Conservation (phyloP, 805 yeast species). For the Zygosaccharomyces kombuchaensis region DNA sequence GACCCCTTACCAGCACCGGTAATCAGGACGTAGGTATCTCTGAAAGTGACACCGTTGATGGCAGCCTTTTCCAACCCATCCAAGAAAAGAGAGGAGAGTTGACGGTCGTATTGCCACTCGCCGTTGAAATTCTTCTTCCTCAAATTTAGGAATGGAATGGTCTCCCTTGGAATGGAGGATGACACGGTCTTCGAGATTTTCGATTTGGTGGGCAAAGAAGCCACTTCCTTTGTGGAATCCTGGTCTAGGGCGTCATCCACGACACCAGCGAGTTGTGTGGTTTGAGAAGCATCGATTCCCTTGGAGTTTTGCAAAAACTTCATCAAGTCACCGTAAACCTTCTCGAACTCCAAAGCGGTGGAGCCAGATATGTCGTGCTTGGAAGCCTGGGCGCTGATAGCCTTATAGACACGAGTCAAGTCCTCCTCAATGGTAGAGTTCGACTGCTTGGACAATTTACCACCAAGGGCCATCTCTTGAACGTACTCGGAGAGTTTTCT, state of each 20-base stretch:
- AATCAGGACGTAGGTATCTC: conserved; percentile 80
- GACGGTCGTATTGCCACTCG: conserved; percentile 79
- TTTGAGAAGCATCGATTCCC: conserved; percentile 65
- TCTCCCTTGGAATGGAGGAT: conserved; percentile 67
- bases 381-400: conserved; percentile 67
- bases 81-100: conserved; percentile 70
- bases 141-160: conserved; percentile 91
- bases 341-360: conserved; percentile 67
- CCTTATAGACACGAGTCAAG: conserved; percentile 74
- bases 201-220: conserved; percentile 71
- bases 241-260: conserved; percentile 47
- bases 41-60: conserved; percentile 85
- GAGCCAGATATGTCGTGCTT: conserved; percentile 45
- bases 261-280: conserved; percentile 52
- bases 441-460: conserved; percentile 61
- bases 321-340: conserved; percentile 65
- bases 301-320: conserved; percentile 63
- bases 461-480: conserved; percentile 93
- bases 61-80: conserved; percentile 94
- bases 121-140: conserved; percentile 72
- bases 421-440: conserved; percentile 84
- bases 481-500: conserved; percentile 95
- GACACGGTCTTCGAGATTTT: conserved; percentile 71
- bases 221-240: conserved; percentile 70
- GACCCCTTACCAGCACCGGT: conserved; percentile 99